These are phyloP conservation scores for Cynara cardunculus DNA, from an alignment of 129 eudicot species.

Conservation along the genomic window DNA sequence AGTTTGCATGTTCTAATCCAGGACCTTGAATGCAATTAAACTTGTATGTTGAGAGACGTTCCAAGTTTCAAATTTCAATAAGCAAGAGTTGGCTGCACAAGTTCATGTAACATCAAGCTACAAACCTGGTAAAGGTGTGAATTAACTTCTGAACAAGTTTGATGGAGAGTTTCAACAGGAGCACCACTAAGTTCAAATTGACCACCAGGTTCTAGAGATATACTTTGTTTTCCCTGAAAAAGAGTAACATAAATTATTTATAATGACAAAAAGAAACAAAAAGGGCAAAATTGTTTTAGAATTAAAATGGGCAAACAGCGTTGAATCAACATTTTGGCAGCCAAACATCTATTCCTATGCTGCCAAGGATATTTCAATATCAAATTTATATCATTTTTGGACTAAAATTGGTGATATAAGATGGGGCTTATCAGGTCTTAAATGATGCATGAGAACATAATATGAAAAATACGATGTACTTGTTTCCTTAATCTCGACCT, in stretches of 20 bases:
- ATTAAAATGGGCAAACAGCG: no score
- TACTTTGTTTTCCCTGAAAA: constrained; percentile 89
- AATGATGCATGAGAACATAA: no score
- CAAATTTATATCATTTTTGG: no score
- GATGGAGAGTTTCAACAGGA: constrained; percentile 97
- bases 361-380: no score
- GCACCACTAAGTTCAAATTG: constrained; percentile 99
- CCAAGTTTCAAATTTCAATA: neutral
- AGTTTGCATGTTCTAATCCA: neutral
- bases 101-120: neutral
- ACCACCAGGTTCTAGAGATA: constrained; percentile 98
- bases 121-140: constrained; percentile 97
- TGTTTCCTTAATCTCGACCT: constrained; percentile 86
- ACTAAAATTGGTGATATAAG: no score
- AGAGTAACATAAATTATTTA: no score
- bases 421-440: no score
- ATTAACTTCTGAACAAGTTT: constrained; percentile 97
- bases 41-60: neutral
- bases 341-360: no score
- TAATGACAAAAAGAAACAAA: no score
- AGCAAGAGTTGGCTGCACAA: neutral
- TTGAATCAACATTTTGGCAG: no score
- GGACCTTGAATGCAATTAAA: neutral
- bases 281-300: no score
- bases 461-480: constrained; percentile 27